Conservation (phyloP, 1,139 yeast genomes). For the Hyphopichia khmerensis region DNA sequence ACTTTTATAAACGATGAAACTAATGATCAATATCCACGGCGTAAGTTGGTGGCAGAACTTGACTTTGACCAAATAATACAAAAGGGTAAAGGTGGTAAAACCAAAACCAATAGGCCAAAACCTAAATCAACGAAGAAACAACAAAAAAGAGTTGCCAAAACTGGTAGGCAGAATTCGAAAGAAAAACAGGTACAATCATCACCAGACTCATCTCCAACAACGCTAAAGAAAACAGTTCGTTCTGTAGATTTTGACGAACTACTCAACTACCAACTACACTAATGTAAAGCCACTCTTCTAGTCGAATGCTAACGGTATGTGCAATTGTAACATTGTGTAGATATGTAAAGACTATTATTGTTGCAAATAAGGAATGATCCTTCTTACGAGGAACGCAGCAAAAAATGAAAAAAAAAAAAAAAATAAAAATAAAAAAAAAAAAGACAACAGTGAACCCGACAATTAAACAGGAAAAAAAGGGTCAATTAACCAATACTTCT, state of each 20-base stretch:
- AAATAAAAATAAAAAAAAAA: background rate
- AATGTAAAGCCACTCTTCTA: no score
- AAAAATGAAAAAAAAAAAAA: no score
- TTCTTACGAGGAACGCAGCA: no score
- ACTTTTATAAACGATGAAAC: slow-evolving; percentile 20
- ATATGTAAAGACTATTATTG: no score
- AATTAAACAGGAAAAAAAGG: background rate
- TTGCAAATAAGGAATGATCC: no score
- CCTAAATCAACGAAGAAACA: background rate
- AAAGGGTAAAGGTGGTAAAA: slow-evolving; percentile 9
- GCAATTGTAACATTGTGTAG: no score
- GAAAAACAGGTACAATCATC: background rate
- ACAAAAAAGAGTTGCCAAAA: background rate
- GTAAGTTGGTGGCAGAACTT: slow-evolving; percentile 25
- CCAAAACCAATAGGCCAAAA: background rate
- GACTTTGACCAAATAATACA: slow-evolving; percentile 23
- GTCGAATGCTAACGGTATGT: no score
- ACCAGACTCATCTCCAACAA: background rate
- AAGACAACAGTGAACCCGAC: background rate
- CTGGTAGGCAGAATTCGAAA: background rate
- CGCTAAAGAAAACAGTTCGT: slow-evolving; percentile 1
- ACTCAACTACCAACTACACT: background rate
- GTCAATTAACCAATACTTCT: background rate
- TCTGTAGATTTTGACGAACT: slow-evolving; percentile 2
- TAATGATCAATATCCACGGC: slow-evolving; percentile 20